A percentile compares a stretch with the other conserved stretches of the same genome.
Evolutionary conservation across 345 rosid species (phyloP).

Genomic region (Citrus hindsii): DNA sequence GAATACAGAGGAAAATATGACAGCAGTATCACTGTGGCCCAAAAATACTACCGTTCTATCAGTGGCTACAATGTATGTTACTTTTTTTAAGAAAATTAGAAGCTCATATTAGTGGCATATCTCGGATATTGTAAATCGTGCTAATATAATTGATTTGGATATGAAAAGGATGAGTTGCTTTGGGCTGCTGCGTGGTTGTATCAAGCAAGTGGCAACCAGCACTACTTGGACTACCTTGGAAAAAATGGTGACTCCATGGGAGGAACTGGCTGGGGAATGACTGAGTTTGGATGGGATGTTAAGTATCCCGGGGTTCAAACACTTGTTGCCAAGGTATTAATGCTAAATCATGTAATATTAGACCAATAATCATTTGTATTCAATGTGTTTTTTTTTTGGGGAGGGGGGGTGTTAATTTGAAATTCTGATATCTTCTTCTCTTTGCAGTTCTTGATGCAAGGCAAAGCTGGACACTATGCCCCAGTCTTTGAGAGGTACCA

Average conservation of each 20-base stretch:
- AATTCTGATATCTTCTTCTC: background rate
- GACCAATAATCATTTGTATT: background rate
- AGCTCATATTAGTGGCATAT: background rate
- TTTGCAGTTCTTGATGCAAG: slow-evolving; percentile 85
- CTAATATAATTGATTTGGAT: slow-evolving; percentile 6
- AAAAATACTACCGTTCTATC: slow-evolving; percentile 76
- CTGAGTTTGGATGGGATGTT: slow-evolving; percentile 98
- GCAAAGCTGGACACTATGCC: slow-evolving; percentile 64
- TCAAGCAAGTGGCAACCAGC: slow-evolving; percentile 71
- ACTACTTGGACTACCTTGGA: slow-evolving; percentile 79
- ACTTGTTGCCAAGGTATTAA: slow-evolving; percentile 82
- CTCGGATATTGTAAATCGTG: background rate
- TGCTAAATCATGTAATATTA: background rate
- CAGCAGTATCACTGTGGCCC: slow-evolving; percentile 81
- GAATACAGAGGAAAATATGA: slow-evolving; percentile 96
- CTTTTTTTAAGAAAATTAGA: background rate
- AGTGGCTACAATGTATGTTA: slow-evolving; percentile 84
- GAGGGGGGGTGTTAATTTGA: background rate
- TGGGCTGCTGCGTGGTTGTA: slow-evolving; percentile 99
- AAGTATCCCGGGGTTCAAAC: slow-evolving; percentile 95
- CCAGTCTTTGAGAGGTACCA: slow-evolving; percentile 71
- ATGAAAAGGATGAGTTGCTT: slow-evolving; percentile 73
- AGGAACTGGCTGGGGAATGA: slow-evolving; percentile 90
- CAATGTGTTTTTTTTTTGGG: background rate
- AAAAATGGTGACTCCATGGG: slow-evolving; percentile 84